Conservation (phyloP, 495 filamentous ascomycete genomes). For the Xylaria longipes region DNA sequence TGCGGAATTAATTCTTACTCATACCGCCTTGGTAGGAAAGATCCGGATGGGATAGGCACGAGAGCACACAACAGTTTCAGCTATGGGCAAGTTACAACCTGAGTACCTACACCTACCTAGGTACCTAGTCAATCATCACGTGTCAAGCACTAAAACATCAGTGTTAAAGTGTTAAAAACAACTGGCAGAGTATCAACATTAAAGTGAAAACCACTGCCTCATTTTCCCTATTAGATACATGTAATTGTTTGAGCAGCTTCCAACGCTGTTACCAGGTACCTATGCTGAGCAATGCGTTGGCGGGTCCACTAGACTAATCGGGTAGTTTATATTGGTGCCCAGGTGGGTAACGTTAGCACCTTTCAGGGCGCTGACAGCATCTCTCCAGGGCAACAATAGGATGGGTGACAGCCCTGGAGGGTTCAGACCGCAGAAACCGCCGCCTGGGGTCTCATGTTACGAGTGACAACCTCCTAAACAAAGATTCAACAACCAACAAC, state of each 20-base stretch:
- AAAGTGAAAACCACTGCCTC: background rate
- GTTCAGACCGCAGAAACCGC: background rate
- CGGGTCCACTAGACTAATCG: background rate
- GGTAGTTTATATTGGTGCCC: background rate
- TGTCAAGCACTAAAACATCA: background rate
- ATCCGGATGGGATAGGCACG: background rate
- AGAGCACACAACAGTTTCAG: background rate
- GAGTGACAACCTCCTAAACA: background rate
- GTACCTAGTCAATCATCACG: background rate
- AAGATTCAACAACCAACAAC: constrained; percentile 5
- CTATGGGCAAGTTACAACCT: background rate
- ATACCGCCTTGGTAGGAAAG: background rate
- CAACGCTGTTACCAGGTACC: background rate
- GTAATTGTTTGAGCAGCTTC: background rate
- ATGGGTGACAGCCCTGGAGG: background rate
- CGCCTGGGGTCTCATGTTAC: background rate
- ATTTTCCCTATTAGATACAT: background rate
- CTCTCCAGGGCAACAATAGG: background rate
- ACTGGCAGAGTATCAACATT: background rate
- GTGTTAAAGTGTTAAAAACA: no score
- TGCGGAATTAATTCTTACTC: background rate
- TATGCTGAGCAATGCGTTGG: background rate
- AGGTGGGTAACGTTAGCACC: background rate
- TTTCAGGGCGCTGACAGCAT: background rate
- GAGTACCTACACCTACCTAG: no score